Evolutionary conservation across 129 eudicot genomes (phyloP), one percentile per base, ranked within the genome.

Genomic region (Smallanthus sonchifolius): DNA sequence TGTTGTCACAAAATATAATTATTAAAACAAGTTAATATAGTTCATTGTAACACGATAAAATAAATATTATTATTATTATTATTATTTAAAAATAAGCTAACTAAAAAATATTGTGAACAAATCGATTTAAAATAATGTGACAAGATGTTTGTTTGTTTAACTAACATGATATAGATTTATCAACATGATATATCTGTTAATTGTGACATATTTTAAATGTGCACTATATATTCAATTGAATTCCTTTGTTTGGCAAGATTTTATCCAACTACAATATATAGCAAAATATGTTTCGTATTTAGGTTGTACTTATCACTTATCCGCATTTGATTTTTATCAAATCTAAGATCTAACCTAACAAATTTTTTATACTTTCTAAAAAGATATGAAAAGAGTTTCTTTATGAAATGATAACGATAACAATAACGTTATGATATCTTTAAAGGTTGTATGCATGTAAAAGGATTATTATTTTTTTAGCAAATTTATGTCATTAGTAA

Each of bases 1-100:
- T 95, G 87, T 85, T 65, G n/a, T 7, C 24, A 52, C 49, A 55
- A 38, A 65, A 20, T 4, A 62, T 36, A 72, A 61, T 15, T 20
- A 7, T 2, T 16, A 68, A 70, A 70, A 40, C 5, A 66, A 10
- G 13, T 47, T 2, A 74, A 9, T 16, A 61, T 38, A 54, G 6
- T 67, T 67, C 42, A 34, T 20, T 45, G 16, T 28, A 30, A 10
- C 42, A 69, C 35, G 30, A 43, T 38, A 6, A 16, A 65, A 65
- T 28, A 38, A 1, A n/a, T 38, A 1, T 42, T 42, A 7, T 42
- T 42, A 37, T 42, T 42, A 7, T 42, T 42, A 37, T 37, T 2
- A 42, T 42, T 24, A 24, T 24, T 24, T 24, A 24, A 24, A 24
- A 24, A 24, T 24, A 24, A 24, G 30, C 1, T 24, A 24, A 24